Base-by-base conservation (phyloP, 192 early-diverging fungal species). In the Linnemannia exigua region DNA sequence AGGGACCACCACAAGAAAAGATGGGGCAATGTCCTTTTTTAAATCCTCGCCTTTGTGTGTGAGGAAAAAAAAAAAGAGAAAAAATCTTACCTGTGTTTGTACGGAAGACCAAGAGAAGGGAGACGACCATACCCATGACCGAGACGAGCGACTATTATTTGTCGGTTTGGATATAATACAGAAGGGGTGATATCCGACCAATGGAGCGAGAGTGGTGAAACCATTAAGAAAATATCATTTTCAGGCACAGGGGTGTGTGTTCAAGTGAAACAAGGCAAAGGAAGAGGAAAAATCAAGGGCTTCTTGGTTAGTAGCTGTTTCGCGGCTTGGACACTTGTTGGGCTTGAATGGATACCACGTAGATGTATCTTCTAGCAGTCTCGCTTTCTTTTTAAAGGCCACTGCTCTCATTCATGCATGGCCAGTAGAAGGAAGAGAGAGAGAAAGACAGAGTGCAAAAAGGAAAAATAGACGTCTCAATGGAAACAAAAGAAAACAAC, bases 51-150 rank as follows among this genome's bases (percentile, higher is more conserved):
- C 33, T 90, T 74, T 5, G 88, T 88, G 17, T 14, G 8, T 6
- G 52, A n/a, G 52, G 6, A 63, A 25, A 90, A 87, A 76, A 91
- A 88, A 33, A 91, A 76, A 46, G 61, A 77, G 33, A 41, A 9
- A 47, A 63, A 47, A 36, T 41, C 78, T 77, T 86, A 86, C 84
- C 92, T 19, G 93, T 90, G 87, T 94, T 95, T 52, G 92, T 94
- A 48, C 94, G 89, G 86, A 95, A 95, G 69, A 93, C 93, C 31
- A 95, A 84, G 22, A 95, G 87, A 70, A 95, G 80, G 22, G 78
- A 81, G 51, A 90, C 87, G 51, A 88, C 87, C 63, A 81, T 81
- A 31, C 87, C 87, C 74, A 88, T 73, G 9, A 88, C 79, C 6
- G 81, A 74, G 38, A 83, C 79, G 47, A 88, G 67, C 36, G 51